phyloP scores from a whole-genome alignment of 345 rosid species.

The Odontarrhena argentea region DNA sequence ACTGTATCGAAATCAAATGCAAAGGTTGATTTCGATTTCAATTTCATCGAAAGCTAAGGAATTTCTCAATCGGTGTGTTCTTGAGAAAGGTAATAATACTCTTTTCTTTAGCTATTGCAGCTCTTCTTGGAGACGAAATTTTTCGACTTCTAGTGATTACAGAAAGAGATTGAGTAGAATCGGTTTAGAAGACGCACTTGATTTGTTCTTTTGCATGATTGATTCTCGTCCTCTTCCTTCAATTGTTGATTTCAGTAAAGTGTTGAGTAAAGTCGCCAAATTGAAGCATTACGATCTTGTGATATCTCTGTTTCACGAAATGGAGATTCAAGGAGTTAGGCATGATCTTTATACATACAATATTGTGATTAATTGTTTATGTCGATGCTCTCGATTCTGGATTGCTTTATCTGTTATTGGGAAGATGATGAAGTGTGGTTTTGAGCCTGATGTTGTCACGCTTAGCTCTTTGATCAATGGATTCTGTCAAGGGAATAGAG shows the following conservation, averaged over 20 bases:
- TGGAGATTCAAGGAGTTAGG: conserved; percentile 29
- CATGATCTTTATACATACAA: conserved; percentile 41
- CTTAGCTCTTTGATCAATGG: conserved; percentile 36
- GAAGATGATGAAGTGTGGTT: conserved; percentile 37
- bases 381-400: conserved; percentile 15
- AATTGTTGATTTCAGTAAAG: conserved; percentile 27
- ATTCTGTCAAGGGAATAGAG: conserved; percentile 21
- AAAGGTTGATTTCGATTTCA: conserved; percentile 20
- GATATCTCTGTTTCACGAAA: conserved; percentile 18
- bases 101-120: conserved; percentile 2
- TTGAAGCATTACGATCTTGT: conserved; percentile 24
- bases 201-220: conserved; percentile 24
- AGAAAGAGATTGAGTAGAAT: neutral
- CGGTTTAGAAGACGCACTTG: neutral
- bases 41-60: neutral
- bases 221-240: conserved; percentile 37
- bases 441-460: conserved; percentile 36
- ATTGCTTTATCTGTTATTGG: conserved; percentile 39
- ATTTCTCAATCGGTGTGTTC: conserved; percentile 17
- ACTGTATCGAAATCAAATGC: conserved; percentile 18
- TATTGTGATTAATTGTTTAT: conserved; percentile 35
- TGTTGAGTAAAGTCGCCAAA: conserved; percentile 27
- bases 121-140: conserved; percentile 7
- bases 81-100: conserved; percentile 19
- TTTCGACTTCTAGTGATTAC: conserved; percentile 1